These are phyloP conservation scores for Lippia alba DNA, from an alignment of 305 asterid genomes.

Conservation along the genomic window DNA sequence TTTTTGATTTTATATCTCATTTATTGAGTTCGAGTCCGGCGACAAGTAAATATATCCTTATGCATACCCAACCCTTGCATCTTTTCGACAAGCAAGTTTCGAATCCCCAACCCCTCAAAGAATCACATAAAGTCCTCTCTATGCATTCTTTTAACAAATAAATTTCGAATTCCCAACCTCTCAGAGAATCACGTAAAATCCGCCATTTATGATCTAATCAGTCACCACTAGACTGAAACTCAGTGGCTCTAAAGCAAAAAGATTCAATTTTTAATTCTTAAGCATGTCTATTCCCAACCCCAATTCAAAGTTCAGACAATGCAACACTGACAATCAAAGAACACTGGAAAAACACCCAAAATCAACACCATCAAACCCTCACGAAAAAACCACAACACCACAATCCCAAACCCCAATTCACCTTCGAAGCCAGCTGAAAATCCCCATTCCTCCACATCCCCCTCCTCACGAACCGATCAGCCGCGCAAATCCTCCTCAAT, in stretches of 20 bases:
- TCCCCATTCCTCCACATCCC: slow-evolving; percentile 62
- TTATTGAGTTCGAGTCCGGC: no score
- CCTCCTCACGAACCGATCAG: slow-evolving; percentile 52
- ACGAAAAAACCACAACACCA: background rate
- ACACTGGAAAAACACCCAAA: background rate
- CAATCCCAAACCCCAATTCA: slow-evolving; percentile 26
- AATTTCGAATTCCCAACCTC: no score
- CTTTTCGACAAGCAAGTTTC: no score
- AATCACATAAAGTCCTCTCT: no score
- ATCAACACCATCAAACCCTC: background rate
- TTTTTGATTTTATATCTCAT: no score
- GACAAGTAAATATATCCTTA: no score
- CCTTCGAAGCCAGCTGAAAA: slow-evolving; percentile 63
- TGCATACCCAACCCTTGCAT: no score
- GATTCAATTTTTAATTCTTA: background rate
- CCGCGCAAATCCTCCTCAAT: slow-evolving; percentile 58
- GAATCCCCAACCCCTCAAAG: no score
- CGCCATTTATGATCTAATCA: no score
- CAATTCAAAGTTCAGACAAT: background rate
- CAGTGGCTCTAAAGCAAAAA: background rate
- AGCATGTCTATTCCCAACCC: background rate
- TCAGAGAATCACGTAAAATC: no score
- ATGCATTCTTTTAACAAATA: no score
- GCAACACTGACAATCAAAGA: background rate
- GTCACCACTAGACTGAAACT: no score